These are phyloP conservation scores for Coprinellus micaceus DNA, from an alignment of 768 basidiomycete genomes.

Conservation along the genomic window DNA sequence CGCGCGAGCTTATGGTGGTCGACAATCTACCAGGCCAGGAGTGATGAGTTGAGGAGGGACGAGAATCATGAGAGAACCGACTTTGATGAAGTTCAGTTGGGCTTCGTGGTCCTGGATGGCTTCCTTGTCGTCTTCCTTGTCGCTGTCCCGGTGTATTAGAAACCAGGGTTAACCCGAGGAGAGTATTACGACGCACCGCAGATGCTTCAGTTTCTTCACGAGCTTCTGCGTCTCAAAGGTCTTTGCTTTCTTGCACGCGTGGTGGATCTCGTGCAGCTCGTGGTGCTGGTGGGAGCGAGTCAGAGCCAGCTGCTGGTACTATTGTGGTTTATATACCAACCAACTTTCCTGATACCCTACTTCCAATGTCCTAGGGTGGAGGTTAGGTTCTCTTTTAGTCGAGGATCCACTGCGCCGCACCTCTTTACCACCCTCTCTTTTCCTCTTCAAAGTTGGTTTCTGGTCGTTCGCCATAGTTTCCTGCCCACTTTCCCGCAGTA, in stretches of 20 bases:
- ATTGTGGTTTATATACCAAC: constrained; percentile 25
- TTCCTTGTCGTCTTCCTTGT: constrained; percentile 33
- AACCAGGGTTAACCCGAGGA: background rate
- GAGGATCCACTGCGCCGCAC: constrained; percentile 18
- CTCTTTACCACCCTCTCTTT: constrained; percentile 34
- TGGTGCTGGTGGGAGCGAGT: constrained; percentile 56
- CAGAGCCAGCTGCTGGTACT: background rate
- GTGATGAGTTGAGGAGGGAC: background rate
- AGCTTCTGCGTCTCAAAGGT: constrained; percentile 76
- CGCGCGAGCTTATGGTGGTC: constrained; percentile 57
- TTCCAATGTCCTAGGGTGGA: constrained; percentile 35
- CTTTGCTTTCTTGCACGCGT: constrained; percentile 78
- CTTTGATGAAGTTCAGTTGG: constrained; percentile 66
- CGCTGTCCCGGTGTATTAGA: constrained; percentile 23
- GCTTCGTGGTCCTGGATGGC: constrained; percentile 49
- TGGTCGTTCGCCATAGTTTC: constrained; percentile 15
- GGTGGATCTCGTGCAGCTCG: constrained; percentile 65
- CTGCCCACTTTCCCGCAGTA: background rate
- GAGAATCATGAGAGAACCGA: constrained; percentile 21
- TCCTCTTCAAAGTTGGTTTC: constrained; percentile 39
- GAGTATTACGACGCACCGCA: constrained; percentile 40
- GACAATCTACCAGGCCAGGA: constrained; percentile 39
- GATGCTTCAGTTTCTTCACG: constrained; percentile 75
- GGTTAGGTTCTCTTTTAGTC: background rate
- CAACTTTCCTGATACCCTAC: constrained; percentile 52